Conservation (phyloP, 257 asterid species). For the Thymus quinquecostatus region DNA sequence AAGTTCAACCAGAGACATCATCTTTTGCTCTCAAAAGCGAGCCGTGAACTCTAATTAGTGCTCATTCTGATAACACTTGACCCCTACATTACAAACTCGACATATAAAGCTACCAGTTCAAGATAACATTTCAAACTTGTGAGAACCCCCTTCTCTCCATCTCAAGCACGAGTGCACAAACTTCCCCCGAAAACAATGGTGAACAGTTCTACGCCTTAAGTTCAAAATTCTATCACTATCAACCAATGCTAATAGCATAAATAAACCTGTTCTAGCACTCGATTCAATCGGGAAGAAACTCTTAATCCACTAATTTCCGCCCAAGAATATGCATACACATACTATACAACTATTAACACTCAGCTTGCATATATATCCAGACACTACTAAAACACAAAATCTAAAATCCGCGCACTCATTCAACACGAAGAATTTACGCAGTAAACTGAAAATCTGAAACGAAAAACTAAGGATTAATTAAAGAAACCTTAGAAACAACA, state of each 20-base stretch:
- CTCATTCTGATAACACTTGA: not conserved
- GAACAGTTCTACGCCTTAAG: not conserved
- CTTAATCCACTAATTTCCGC: constrained; percentile 15
- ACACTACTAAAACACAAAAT: not conserved
- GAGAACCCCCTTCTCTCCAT: constrained; percentile 5
- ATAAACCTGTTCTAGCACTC: constrained; percentile 2
- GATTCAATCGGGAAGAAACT: not conserved
- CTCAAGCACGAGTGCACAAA: not conserved
- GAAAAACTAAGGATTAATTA: not conserved
- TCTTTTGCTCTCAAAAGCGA: not conserved
- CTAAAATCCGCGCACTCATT: constrained; percentile 8
- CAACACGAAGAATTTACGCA: not conserved
- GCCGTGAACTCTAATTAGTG: not conserved
- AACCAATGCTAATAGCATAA: not conserved
- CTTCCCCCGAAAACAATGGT: no score
- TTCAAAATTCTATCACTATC: constrained; percentile 13
- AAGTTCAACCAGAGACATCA: constrained; percentile 9
- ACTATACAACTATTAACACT: not conserved
- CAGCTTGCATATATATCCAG: constrained; percentile 14
- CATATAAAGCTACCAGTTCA: not conserved
- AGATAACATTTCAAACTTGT: constrained; percentile 1
- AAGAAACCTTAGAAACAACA: constrained; percentile 67
- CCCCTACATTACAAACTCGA: not conserved
- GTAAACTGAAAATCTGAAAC: not conserved
- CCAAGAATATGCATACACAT: not conserved